Evolutionary conservation across 176 grass and related monocot species (phyloP), one percentile per base, ranked within the genome.

Genomic region (Saccharum officinarum): DNA sequence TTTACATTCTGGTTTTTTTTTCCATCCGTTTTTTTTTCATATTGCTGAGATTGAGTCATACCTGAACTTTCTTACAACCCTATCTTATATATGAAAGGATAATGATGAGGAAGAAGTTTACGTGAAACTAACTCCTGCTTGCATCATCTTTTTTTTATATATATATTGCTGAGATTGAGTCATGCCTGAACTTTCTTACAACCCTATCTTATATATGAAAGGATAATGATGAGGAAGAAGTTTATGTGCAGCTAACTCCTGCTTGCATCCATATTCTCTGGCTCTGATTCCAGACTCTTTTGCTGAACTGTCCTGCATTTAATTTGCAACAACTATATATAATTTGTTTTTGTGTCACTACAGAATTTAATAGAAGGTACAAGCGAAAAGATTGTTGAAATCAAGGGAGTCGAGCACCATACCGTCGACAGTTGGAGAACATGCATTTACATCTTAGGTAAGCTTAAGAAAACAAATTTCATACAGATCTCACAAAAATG

Each of bases 371-470:
- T 28, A 63, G 3, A 17, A 55, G 71, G 78, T 8, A 86, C 47
- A 38, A 34, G 67, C 31, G 90, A 86, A 87, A 75, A 23, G 34
- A 64, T 75, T 40, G 68, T 85, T 41, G 84, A 89, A 77, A 74
- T 89, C 41, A 68, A 92, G 69, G 92, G 3, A 71, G 33, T 63
- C 5, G 92, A 88, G 77, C 42, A 87, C 16, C 61, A 49, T 37
- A 88, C 79, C 3, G 12, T 25, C 14, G 87, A 84, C 71, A 86
- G 90, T 73, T 97, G 94, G 92, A 94, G 79, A 94, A 88, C 94
- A 10, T 97, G 89, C 90, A 80, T 28, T 60, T 92, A 90, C 30
- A 94, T 97, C 82, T 62, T 97, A 75, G 87, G 94, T 92, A 85
- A 72, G 14, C 0, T 7, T 30, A 25, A 28, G 34, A 28, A 60